Percentiles rank a stretch among this genome's conserved stretches.
Evolutionary conservation across 1,284 basidiomycete species (phyloP).

Genomic region (Phaffia rhodozyma): DNA sequence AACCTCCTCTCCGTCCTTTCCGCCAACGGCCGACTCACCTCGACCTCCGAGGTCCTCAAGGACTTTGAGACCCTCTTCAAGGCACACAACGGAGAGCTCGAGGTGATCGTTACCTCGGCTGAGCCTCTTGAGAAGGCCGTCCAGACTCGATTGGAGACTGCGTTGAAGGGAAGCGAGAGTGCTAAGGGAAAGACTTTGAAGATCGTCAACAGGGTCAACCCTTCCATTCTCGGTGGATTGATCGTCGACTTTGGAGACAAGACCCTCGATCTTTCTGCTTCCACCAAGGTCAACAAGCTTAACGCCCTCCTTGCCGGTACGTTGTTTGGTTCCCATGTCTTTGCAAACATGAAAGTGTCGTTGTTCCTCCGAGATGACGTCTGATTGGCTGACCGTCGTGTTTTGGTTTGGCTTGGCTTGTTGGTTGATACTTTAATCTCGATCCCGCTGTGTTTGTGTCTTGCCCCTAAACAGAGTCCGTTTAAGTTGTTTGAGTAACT

Average conservation of each 20-base stretch:
- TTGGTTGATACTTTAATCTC: too few species aligned
- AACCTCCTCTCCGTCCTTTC: slow-evolving; percentile 85
- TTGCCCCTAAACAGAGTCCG: too few species aligned
- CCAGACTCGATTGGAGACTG: slow-evolving; percentile 60
- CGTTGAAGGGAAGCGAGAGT: slow-evolving; percentile 70
- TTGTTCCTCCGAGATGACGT: too few species aligned
- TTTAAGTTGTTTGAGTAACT: too few species aligned
- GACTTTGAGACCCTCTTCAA: slow-evolving; percentile 84
- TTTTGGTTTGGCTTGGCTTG: too few species aligned
- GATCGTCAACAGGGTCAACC: slow-evolving; percentile 83
- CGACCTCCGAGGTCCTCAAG: slow-evolving; percentile 76
- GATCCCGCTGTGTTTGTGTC: too few species aligned
- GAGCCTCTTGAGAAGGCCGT: slow-evolving; percentile 57
- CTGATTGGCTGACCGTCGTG: too few species aligned
- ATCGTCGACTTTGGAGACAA: slow-evolving; percentile 97
- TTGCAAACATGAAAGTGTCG: too few species aligned
- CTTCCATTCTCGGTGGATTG: slow-evolving; percentile 72
- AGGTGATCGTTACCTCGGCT: slow-evolving; percentile 83
- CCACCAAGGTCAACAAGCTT: slow-evolving; percentile 84
- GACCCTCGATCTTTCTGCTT: slow-evolving; percentile 89
- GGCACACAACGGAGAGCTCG: slow-evolving; percentile 85
- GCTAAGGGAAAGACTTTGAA: slow-evolving; percentile 78
- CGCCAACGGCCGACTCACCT: slow-evolving; percentile 81
- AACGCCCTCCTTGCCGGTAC: slow-evolving; percentile 73
- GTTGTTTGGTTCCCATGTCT: slow-evolving; percentile 18